These are phyloP conservation scores for Aspergillus egyptiacus DNA, from an alignment of 495 filamentous ascomycete genomes.

Conservation along the genomic window DNA sequence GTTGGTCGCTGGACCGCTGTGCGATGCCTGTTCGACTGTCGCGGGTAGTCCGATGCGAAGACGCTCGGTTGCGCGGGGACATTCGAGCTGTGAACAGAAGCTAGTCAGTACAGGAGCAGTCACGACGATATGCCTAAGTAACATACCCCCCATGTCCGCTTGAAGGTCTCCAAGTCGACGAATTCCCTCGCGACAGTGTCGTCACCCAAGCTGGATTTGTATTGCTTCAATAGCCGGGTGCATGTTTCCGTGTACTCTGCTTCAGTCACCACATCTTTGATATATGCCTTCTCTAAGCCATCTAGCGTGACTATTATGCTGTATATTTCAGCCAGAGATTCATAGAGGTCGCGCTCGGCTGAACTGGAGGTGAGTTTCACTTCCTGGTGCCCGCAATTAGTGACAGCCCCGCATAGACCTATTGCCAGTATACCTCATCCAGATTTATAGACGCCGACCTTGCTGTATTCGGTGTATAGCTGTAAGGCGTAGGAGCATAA, in stretches of 20 bases:
- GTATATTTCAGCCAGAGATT: slow-evolving; percentile 94
- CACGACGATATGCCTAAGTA: background rate
- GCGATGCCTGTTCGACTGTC: slow-evolving; percentile 52
- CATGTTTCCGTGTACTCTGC: slow-evolving; percentile 93
- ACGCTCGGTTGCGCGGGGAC: slow-evolving; percentile 86
- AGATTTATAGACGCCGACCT: slow-evolving; percentile 85
- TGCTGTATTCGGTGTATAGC: slow-evolving; percentile 73
- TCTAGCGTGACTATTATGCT: slow-evolving; percentile 95
- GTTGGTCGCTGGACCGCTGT: slow-evolving; percentile 34
- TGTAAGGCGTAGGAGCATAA: slow-evolving; percentile 88
- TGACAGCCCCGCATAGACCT: background rate
- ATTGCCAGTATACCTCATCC: slow-evolving; percentile 60
- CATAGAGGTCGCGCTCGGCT: slow-evolving; percentile 85
- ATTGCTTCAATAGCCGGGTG: slow-evolving; percentile 87
- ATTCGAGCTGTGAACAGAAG: slow-evolving; percentile 63
- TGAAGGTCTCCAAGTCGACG: slow-evolving; percentile 87
- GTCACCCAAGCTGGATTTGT: slow-evolving; percentile 86
- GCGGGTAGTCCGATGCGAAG: slow-evolving; percentile 80
- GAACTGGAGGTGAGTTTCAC: slow-evolving; percentile 82
- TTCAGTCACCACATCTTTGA: slow-evolving; percentile 91
- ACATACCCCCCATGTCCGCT: slow-evolving; percentile 82
- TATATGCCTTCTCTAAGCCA: slow-evolving; percentile 91
- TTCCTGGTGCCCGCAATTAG: slow-evolving; percentile 55
- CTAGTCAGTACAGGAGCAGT: background rate
- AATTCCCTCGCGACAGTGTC: slow-evolving; percentile 79